Percentiles rank a stretch among this genome's conserved stretches.
These are phyloP conservation scores for Fusarium proliferatum DNA, from an alignment of 2,329 filamentous ascomycete genomes.

Conservation along the genomic window DNA sequence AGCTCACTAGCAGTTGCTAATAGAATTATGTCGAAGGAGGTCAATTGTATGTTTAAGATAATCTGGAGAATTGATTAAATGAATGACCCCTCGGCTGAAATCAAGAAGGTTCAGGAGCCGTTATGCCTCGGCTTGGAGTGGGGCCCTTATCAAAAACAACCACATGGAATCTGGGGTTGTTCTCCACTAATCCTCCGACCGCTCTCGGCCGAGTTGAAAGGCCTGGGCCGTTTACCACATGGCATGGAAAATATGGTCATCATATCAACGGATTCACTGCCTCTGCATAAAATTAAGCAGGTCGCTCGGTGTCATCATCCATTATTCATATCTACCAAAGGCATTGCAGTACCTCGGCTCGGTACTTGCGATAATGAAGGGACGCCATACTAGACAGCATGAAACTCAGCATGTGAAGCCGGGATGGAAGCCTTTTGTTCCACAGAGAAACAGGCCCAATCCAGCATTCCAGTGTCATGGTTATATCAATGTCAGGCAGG, in stretches of 20 bases:
- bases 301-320: not conserved
- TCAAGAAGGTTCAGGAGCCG: not conserved
- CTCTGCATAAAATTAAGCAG: not conserved
- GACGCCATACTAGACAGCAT: not conserved
- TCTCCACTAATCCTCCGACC: constrained; percentile 6
- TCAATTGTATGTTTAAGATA: not conserved
- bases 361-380: not conserved
- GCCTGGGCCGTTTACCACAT: constrained; percentile 13
- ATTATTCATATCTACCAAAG: not conserved
- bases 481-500: too few species aligned
- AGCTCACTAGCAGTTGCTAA: too few species aligned
- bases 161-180: constrained; percentile 26
- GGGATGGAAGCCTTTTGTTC: not conserved
- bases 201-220: constrained; percentile 38
- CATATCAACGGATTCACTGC: not conserved
- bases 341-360: not conserved
- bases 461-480: not conserved
- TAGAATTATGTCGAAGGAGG: not conserved
- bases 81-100: not conserved
- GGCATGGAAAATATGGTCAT: not conserved
- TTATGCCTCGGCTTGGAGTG: constrained; percentile 38
- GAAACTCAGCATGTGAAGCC: not conserved
- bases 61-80: not conserved
- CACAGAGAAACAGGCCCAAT: not conserved
- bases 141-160: not conserved